Base-by-base conservation (phyloP, 768 basidiomycete genomes). In the Inosperma sp. region DNA sequence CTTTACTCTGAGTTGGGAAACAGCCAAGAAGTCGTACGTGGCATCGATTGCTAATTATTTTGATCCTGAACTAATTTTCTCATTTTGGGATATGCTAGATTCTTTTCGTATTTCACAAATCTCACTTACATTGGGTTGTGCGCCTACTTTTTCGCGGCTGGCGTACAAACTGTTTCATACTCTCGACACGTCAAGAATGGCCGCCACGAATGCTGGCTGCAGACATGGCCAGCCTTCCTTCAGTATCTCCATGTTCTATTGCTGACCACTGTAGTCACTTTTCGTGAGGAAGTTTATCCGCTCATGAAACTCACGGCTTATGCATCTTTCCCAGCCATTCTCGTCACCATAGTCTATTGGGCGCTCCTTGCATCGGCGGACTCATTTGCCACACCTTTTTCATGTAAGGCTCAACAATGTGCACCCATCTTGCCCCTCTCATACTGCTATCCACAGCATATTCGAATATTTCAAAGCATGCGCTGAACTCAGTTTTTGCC, bases 271-370 rank as follows among this genome's bases (percentile, higher is more conserved):
- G 63, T 82, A 45, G 60, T 68, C 23, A 77, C 80, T 10, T 82
- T 73, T 58, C 84, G 85, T 86, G 61, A 61, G 83, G 74, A 12
- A 37, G 19, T 34, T 12, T 23, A 6, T 37, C 31, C 14, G 44
- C 35, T 30, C 13, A 4, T 22, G 23, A 21, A 26, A 23, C 14
- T 30, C n/a, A 25, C 23, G 35, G 16, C 17, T 19, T 44, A 7
- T 12, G 9, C 22, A 29, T 17, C 16, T 19, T 13, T 21, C 13
- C 36, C 53, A 87, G 85, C 85, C 12, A 66, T 87, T 51, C 60
- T 88, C 19, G 82, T 86, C 2, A 84, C 84, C 0, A 65, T 77
- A 29, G 80, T 84, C 1, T 87, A 68, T 58, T 88, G 86, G 85
- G 61, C 70, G 0, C 60, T 86, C 19, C 69, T 86, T 5, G 58